These are phyloP conservation scores for Metarhizium album DNA, from an alignment of 2,329 filamentous ascomycete genomes.

Conservation along the genomic window DNA sequence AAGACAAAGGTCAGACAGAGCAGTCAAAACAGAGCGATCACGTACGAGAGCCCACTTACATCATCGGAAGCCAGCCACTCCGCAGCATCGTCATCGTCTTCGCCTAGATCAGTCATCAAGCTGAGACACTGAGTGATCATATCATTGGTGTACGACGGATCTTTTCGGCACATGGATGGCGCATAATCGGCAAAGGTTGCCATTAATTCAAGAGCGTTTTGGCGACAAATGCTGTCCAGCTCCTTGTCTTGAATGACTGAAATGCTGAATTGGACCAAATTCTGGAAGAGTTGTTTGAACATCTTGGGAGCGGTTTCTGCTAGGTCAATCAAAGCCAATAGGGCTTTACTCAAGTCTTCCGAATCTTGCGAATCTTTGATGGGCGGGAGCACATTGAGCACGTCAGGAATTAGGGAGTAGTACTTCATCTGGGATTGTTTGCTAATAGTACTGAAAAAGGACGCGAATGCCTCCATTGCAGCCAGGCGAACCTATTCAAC, in stretches of 20 bases:
- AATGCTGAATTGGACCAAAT: constrained; percentile 84
- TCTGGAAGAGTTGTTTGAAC: constrained; percentile 92
- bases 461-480: constrained; percentile 92
- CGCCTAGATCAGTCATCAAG: constrained; percentile 92
- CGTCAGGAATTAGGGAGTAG: constrained; percentile 74
- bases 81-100: constrained; percentile 85
- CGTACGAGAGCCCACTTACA: constrained; percentile 36
- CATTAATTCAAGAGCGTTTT: constrained; percentile 95
- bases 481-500: constrained; percentile 65
- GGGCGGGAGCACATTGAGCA: constrained; percentile 88
- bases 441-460: constrained; percentile 83
- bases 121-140: constrained; percentile 99
- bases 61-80: constrained; percentile 94
- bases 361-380: constrained; percentile 87
- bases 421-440: constrained; percentile 88
- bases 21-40: not conserved
- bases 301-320: constrained; percentile 93
- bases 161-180: constrained; percentile 89
- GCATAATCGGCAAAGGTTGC: constrained; percentile 95
- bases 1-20: not conserved
- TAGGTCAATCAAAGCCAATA: constrained; percentile 85
- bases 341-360: constrained; percentile 80
- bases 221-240: constrained; percentile 75
- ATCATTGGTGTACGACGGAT: constrained; percentile 79
- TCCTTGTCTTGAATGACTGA: constrained; percentile 95